These are phyloP conservation scores for Leccinum olivaceopallidum DNA, from an alignment of 768 basidiomycete genomes.

Conservation along the genomic window DNA sequence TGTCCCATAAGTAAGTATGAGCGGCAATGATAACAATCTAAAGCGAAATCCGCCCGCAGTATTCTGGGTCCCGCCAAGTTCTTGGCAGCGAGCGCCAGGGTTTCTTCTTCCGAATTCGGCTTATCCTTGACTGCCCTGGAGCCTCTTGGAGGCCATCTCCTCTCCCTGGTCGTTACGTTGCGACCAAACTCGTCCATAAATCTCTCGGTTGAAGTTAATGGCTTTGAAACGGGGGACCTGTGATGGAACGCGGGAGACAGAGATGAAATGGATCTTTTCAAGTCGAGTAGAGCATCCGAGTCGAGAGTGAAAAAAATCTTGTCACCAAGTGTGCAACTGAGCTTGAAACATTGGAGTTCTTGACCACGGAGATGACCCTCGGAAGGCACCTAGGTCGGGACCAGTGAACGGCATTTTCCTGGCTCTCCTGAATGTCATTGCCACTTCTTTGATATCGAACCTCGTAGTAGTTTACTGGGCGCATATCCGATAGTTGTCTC, in stretches of 20 bases:
- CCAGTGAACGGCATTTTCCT: background rate
- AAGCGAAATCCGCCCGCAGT: background rate
- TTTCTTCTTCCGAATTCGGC: background rate
- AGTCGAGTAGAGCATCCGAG: background rate
- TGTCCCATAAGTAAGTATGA: background rate
- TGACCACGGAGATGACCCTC: constrained; percentile 1
- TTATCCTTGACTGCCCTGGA: constrained; percentile 3
- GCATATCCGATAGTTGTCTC: background rate
- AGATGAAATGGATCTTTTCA: background rate
- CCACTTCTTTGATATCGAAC: background rate
- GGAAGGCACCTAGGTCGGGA: background rate
- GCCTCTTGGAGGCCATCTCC: background rate
- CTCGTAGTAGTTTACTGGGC: background rate
- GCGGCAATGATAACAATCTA: background rate
- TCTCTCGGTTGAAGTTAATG: background rate
- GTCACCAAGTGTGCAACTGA: background rate
- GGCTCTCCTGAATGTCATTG: background rate
- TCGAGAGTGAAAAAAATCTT: constrained; percentile 1
- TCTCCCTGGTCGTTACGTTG: background rate
- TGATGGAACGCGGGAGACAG: background rate
- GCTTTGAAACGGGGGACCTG: background rate
- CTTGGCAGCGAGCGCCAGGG: background rate
- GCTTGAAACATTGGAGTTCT: background rate
- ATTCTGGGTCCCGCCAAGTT: background rate
- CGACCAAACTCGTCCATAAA: background rate